These are phyloP conservation scores for Pyrenophora tritici-repentis DNA, from an alignment of 2,329 filamentous ascomycete genomes.

Conservation along the genomic window DNA sequence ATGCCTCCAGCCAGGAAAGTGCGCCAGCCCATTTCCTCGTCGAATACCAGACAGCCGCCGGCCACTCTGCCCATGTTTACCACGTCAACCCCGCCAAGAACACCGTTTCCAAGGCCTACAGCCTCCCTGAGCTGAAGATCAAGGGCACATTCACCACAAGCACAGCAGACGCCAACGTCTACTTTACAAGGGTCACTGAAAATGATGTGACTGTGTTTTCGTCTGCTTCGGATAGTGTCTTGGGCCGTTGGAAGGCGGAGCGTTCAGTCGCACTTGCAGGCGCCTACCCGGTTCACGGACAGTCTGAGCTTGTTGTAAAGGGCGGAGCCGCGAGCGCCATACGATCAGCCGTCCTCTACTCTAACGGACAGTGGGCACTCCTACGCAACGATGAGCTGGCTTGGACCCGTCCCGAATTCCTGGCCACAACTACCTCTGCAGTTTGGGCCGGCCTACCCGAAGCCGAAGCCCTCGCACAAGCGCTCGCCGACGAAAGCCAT, in stretches of 20 bases:
- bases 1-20: conserved; percentile 73
- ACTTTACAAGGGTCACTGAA: conserved; percentile 81
- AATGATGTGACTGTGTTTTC: conserved; percentile 76
- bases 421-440: conserved; percentile 79
- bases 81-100: conserved; percentile 75
- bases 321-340: conserved; percentile 72
- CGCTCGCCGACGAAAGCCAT: conserved; percentile 84
- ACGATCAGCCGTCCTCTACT: conserved; percentile 70
- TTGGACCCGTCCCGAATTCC: conserved; percentile 82
- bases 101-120: conserved; percentile 76
- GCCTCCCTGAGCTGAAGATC: conserved; percentile 72
- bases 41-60: conserved; percentile 71
- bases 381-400: conserved; percentile 78
- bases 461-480: conserved; percentile 74
- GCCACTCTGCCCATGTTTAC: conserved; percentile 84
- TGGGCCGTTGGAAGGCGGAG: conserved; percentile 74
- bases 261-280: conserved; percentile 37
- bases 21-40: conserved; percentile 83
- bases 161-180: conserved; percentile 78
- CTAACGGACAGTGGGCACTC: conserved; percentile 76
- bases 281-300: conserved; percentile 64
- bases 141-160: conserved; percentile 78
- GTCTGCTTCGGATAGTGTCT: conserved; percentile 74
- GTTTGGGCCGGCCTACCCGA: conserved; percentile 79
- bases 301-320: conserved; percentile 82